A percentile compares a stretch with the other conserved stretches of the same genome.
Evolutionary conservation across 2,329 filamentous ascomycete genomes (phyloP).

Genomic region (Aspergillus pseudoterreus): DNA sequence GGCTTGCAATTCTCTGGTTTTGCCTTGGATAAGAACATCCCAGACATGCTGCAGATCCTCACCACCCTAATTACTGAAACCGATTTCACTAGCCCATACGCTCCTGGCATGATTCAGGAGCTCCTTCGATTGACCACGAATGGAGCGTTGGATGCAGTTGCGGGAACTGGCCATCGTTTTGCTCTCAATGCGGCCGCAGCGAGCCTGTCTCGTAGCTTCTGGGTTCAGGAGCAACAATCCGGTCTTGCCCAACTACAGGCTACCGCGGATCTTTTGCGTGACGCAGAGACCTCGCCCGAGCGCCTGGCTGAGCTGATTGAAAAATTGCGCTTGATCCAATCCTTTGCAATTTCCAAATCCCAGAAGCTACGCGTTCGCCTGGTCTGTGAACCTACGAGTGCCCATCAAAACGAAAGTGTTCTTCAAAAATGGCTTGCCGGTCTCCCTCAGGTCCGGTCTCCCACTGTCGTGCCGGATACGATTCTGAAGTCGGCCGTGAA

Average conservation of each 20-base stretch:
- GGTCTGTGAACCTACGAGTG: slow-evolving; percentile 76
- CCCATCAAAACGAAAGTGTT: slow-evolving; percentile 64
- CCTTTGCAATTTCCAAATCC: slow-evolving; percentile 66
- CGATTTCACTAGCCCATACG: slow-evolving; percentile 80
- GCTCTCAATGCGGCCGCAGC: slow-evolving; percentile 82
- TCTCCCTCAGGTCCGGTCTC: slow-evolving; percentile 48
- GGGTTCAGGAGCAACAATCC: slow-evolving; percentile 75
- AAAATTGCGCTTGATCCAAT: slow-evolving; percentile 83
- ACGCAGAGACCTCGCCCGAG: slow-evolving; percentile 66
- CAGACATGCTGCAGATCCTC: slow-evolving; percentile 84
- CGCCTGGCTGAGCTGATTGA: slow-evolving; percentile 70
- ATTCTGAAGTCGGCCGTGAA: slow-evolving; percentile 37
- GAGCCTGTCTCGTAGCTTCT: slow-evolving; percentile 67
- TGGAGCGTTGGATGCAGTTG: slow-evolving; percentile 86
- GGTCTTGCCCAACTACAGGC: slow-evolving; percentile 89
- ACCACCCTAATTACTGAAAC: slow-evolving; percentile 79
- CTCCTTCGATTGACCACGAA: slow-evolving; percentile 82
- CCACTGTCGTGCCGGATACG: slow-evolving; percentile 29
- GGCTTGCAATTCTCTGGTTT: slow-evolving; percentile 81
- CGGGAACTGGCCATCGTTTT: slow-evolving; percentile 82
- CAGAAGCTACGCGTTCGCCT: slow-evolving; percentile 72
- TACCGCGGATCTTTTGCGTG: slow-evolving; percentile 66
- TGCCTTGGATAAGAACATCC: slow-evolving; percentile 84
- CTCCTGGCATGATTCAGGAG: slow-evolving; percentile 77
- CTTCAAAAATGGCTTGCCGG: slow-evolving; percentile 67